A percentile compares a stretch with the other conserved stretches of the same genome.
phyloP scores from a whole-genome alignment of 345 rosid species.

The Abelmoschus esculentus region DNA sequence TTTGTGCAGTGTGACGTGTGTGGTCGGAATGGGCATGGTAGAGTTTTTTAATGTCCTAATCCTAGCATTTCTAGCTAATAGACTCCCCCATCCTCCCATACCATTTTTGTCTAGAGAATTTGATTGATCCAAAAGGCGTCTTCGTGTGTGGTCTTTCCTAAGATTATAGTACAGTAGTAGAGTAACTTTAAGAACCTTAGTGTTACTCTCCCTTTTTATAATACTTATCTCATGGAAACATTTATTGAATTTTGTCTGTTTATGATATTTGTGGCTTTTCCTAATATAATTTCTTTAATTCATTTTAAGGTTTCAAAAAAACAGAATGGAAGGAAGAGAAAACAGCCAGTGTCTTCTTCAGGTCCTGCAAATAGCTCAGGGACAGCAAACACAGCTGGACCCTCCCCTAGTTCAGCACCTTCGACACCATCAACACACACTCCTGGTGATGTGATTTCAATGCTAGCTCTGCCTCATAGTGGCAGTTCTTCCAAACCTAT shows the following conservation, averaged over 20 bases:
- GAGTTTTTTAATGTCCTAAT: background rate
- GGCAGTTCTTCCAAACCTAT: conserved; percentile 77
- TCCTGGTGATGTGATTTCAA: conserved; percentile 83
- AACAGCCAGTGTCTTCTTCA: conserved; percentile 94
- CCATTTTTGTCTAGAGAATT: background rate
- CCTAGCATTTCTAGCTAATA: background rate
- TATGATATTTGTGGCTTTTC: background rate
- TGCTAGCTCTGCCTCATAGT: conserved; percentile 79
- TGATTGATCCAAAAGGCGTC: background rate
- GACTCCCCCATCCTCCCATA: background rate
- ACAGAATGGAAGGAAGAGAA: conserved; percentile 90
- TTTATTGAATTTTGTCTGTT: no score
- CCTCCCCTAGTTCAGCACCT: conserved; percentile 98
- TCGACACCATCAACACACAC: conserved; percentile 97
- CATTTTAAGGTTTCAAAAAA: conserved; percentile 72
- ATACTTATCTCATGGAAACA: background rate
- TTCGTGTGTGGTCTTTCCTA: background rate
- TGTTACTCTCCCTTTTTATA: no score
- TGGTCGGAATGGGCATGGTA: background rate
- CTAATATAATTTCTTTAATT: conserved; percentile 29
- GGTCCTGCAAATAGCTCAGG: conserved; percentile 99
- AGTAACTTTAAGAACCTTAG: background rate
- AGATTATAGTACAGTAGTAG: background rate
- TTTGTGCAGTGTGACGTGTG: background rate
- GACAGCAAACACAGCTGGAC: conserved; percentile 95